Evolutionary conservation across 164 flowering plant genomes (phyloP).

Genomic region (Buxus sempervirens): DNA sequence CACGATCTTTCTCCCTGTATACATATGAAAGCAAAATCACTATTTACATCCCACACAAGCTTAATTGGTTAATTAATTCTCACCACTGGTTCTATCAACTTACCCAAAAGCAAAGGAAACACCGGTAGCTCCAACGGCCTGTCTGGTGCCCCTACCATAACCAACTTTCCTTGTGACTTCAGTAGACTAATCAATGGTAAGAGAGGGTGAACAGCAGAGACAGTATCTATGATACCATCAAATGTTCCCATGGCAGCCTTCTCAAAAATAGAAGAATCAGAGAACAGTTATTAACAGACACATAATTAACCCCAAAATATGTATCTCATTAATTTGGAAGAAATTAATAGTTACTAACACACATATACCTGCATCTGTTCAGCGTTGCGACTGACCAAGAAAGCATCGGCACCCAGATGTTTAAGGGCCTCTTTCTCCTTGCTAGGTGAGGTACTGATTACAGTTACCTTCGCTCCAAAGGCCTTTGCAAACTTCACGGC

Average conservation of each 20-base stretch:
- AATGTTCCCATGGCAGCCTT: constrained; percentile 39
- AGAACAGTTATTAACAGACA: not conserved
- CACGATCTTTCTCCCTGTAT: constrained; percentile 37
- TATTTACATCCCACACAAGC: too few relatives aligned
- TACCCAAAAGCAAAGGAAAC: constrained; percentile 42
- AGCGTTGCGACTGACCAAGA: constrained; percentile 37
- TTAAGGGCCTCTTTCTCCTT: constrained; percentile 44
- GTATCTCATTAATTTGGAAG: not conserved
- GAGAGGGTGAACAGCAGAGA: constrained; percentile 40
- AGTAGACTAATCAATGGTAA: constrained; percentile 36
- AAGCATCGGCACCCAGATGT: constrained; percentile 43
- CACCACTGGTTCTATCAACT: not conserved
- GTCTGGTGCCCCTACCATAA: constrained; percentile 40
- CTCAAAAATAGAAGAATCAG: not conserved
- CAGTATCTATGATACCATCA: constrained; percentile 55
- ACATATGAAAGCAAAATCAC: too few relatives aligned
- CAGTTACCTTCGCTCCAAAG: constrained; percentile 44
- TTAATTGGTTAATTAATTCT: too few relatives aligned
- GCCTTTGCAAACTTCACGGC: constrained; percentile 60
- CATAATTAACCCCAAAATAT: not conserved
- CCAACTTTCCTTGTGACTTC: constrained; percentile 45
- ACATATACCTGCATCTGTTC: constrained; percentile 36
- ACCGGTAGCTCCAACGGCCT: constrained; percentile 46
- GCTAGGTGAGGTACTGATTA: constrained; percentile 41
- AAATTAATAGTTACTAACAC: not conserved